Percentiles rank a stretch among this genome's conserved stretches.
Conservation (phyloP, 305 asterid genomes). For the Fraxinus ornus region DNA sequence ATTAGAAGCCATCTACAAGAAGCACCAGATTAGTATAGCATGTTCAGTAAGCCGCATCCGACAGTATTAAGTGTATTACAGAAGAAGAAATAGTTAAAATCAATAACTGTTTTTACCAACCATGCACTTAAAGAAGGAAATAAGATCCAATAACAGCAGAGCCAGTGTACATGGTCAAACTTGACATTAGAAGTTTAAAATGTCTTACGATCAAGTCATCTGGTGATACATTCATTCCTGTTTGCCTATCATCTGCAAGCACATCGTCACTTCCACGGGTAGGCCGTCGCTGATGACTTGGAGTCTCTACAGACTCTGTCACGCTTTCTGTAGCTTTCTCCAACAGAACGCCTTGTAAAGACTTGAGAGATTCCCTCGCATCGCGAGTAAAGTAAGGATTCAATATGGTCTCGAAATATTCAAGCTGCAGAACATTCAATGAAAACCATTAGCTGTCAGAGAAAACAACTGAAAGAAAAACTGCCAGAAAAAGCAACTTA, state of each 20-base stretch:
- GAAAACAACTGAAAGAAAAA: background rate
- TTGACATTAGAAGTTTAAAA: background rate
- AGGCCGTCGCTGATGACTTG: conserved; percentile 87
- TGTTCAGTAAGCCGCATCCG: background rate
- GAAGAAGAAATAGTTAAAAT: background rate
- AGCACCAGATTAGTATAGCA: background rate
- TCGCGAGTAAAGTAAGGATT: conserved; percentile 51
- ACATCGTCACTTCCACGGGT: conserved; percentile 96
- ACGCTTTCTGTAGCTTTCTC: conserved; percentile 83
- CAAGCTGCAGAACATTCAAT: conserved; percentile 40
- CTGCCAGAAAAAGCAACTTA: background rate
- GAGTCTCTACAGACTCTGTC: conserved; percentile 74
- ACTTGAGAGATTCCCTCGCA: conserved; percentile 52
- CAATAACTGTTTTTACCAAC: conserved; percentile 3
- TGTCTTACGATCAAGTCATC: conserved; percentile 92
- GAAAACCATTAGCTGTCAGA: conserved; percentile 1
- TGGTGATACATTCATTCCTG: conserved; percentile 73
- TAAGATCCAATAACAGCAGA: conserved; percentile 3
- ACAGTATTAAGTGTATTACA: background rate
- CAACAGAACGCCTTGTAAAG: conserved; percentile 48
- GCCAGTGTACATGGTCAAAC: background rate
- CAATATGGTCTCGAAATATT: conserved; percentile 51
- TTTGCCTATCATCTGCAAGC: conserved; percentile 76
- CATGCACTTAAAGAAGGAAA: conserved; percentile 2
- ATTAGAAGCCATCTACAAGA: background rate